Conservation (phyloP, 352 stramenopile species). For the Globisporangium paddicum region DNA sequence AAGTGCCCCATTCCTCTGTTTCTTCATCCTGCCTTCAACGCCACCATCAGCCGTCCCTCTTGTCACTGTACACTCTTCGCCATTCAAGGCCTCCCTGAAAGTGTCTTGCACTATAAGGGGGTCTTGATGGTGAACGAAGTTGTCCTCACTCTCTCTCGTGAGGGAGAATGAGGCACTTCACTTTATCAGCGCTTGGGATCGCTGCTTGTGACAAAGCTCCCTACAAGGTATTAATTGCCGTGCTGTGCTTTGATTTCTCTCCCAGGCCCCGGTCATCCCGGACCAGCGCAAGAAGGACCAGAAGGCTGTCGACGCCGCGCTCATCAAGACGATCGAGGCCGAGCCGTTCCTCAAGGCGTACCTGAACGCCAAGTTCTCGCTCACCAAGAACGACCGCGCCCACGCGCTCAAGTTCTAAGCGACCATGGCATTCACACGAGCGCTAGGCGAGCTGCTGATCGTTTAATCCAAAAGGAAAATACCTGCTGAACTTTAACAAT, state of each 20-base stretch:
- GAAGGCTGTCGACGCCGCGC: slow-evolving; percentile 94
- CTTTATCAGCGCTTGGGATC: slow-evolving; percentile 88
- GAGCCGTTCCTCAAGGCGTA: slow-evolving; percentile 97
- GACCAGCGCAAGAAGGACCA: slow-evolving; percentile 99
- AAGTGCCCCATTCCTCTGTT: slow-evolving; percentile 26
- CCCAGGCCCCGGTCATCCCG: slow-evolving; percentile 88
- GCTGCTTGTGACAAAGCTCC: slow-evolving; percentile 87
- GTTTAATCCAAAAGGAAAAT: slow-evolving; percentile 20
- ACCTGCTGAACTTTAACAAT: slow-evolving; percentile 52
- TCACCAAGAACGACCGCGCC: slow-evolving; percentile 96
- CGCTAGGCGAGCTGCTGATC: slow-evolving; percentile 17
- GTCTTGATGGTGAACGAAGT: slow-evolving; percentile 7
- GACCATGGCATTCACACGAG: slow-evolving; percentile 5
- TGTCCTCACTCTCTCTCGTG: not conserved
- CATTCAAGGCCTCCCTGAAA: not conserved
- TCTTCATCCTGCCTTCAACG: not conserved
- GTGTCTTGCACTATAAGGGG: slow-evolving; percentile 22
- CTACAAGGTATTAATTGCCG: slow-evolving; percentile 26
- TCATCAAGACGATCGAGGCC: slow-evolving; percentile 83
- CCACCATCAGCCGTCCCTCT: slow-evolving; percentile 4
- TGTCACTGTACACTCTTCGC: slow-evolving; percentile 14
- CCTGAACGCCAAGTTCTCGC: slow-evolving; percentile 97
- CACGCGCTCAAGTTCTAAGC: slow-evolving; percentile 99
- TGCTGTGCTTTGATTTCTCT: slow-evolving; percentile 19
- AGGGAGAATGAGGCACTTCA: slow-evolving; percentile 7